Evolutionary conservation across 2,329 filamentous ascomycete genomes (phyloP).

Genomic region (Aspergillus caelatus): DNA sequence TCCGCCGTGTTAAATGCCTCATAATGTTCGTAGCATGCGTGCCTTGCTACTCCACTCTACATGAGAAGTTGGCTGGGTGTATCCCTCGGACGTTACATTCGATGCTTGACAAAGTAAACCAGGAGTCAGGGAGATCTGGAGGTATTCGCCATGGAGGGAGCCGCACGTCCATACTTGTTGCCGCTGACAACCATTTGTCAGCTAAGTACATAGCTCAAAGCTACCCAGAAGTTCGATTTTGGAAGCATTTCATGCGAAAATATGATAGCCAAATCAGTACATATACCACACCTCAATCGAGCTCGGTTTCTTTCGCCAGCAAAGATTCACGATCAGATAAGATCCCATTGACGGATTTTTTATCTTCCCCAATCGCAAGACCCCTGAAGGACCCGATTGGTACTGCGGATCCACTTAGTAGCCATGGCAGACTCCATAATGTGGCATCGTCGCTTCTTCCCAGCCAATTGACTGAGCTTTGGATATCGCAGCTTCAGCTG

Average conservation of each 20-base stretch:
- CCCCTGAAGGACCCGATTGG: background rate
- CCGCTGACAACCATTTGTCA: too few relatives aligned
- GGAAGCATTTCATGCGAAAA: background rate
- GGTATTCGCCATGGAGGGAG: background rate
- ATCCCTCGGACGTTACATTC: background rate
- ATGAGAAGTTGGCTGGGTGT: background rate
- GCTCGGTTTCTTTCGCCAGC: background rate
- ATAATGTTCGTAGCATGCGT: conserved; percentile 54
- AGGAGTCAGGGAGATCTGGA: too few relatives aligned
- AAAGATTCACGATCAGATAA: background rate
- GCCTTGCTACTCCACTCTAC: background rate
- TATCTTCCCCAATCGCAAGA: background rate
- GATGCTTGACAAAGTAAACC: background rate
- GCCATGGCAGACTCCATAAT: background rate
- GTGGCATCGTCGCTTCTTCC: background rate
- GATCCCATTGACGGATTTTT: background rate
- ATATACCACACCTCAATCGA: background rate
- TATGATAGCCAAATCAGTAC: background rate
- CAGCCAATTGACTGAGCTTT: background rate
- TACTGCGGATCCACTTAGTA: background rate
- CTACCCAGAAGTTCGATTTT: background rate
- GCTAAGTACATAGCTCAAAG: background rate
- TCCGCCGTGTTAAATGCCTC: background rate
- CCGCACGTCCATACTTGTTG: too few relatives aligned
- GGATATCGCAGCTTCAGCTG: background rate